These are phyloP conservation scores for Pulveroboletus sp. DNA, from an alignment of 768 basidiomycete species.

Conservation along the genomic window DNA sequence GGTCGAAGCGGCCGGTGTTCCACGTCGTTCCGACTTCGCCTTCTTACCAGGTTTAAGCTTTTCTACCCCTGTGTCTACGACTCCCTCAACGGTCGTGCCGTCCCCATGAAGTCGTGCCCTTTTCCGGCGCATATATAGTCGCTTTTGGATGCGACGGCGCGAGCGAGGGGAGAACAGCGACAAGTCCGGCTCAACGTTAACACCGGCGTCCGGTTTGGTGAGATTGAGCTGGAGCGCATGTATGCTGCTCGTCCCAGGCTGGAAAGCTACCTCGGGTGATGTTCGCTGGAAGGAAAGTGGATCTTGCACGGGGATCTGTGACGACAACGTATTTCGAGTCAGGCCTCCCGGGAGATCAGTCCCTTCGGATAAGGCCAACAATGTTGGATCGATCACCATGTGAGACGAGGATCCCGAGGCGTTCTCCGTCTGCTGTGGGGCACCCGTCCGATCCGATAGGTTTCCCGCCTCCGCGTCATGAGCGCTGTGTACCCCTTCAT, in stretches of 20 bases:
- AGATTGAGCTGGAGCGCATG: background rate
- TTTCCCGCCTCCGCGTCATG: background rate
- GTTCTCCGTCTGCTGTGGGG: background rate
- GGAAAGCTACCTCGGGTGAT: background rate
- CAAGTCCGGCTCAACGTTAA: conserved; percentile 13
- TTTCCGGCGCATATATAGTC: conserved; percentile 70
- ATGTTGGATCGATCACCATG: conserved; percentile 29
- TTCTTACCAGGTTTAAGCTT: conserved; percentile 40
- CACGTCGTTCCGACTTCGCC: conserved; percentile 2
- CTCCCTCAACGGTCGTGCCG: conserved; percentile 5
- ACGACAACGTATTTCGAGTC: background rate
- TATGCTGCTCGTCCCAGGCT: background rate
- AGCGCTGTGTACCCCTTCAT: background rate
- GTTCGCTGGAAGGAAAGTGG: background rate
- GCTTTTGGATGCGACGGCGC: conserved; percentile 55
- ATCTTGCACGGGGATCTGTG: background rate
- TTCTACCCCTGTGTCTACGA: conserved; percentile 3
- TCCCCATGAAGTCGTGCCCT: conserved; percentile 48
- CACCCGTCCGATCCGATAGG: background rate
- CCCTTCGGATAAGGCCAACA: conserved; percentile 26
- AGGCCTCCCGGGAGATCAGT: background rate
- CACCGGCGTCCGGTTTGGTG: background rate
- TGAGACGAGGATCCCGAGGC: conserved; percentile 4
- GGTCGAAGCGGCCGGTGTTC: conserved; percentile 6
- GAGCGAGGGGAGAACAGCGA: conserved; percentile 42